These are phyloP conservation scores for Lachancea meyersii DNA, from an alignment of 805 yeast genomes.

Conservation along the genomic window DNA sequence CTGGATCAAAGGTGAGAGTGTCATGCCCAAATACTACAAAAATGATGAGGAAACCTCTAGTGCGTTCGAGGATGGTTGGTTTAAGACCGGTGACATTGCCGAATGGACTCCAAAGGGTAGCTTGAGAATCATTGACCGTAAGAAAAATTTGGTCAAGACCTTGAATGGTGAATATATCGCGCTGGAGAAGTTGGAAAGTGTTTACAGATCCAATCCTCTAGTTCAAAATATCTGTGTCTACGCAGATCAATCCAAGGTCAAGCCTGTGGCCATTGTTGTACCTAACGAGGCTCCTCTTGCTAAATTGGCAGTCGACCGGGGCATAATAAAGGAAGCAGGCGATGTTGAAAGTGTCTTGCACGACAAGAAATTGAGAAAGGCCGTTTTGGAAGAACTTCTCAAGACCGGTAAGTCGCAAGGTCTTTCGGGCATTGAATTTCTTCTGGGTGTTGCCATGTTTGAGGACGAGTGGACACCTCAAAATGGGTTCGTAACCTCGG, in stretches of 20 bases:
- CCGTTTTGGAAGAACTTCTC: slow-evolving; percentile 53
- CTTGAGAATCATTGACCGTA: slow-evolving; percentile 82
- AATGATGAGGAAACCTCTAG: slow-evolving; percentile 74
- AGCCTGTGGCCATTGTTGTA: slow-evolving; percentile 86
- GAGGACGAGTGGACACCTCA: slow-evolving; percentile 98
- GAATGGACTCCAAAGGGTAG: slow-evolving; percentile 82
- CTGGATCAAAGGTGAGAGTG: slow-evolving; percentile 67
- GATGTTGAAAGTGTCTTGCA: slow-evolving; percentile 45
- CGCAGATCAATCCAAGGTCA: slow-evolving; percentile 81
- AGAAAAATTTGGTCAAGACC: slow-evolving; percentile 93
- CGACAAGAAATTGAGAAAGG: slow-evolving; percentile 49
- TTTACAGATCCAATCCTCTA: slow-evolving; percentile 74
- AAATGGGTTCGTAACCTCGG: slow-evolving; percentile 87
- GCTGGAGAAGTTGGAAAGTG: slow-evolving; percentile 85
- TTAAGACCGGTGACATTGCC: slow-evolving; percentile 94
- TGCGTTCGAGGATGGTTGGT: slow-evolving; percentile 88
- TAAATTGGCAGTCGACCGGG: slow-evolving; percentile 51
- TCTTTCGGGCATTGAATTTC: slow-evolving; percentile 75
- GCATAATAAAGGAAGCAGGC: slow-evolving; percentile 42
- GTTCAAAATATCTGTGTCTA: slow-evolving; percentile 85
- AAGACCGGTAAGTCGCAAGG: slow-evolving; percentile 78
- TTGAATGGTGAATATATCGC: slow-evolving; percentile 97
- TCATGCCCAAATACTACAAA: slow-evolving; percentile 71
- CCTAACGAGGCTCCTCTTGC: slow-evolving; percentile 68
- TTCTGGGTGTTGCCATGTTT: slow-evolving; percentile 68